Base-by-base conservation (phyloP, 192 early-diverging fungal species). In the Chytriomyces hyalinus region DNA sequence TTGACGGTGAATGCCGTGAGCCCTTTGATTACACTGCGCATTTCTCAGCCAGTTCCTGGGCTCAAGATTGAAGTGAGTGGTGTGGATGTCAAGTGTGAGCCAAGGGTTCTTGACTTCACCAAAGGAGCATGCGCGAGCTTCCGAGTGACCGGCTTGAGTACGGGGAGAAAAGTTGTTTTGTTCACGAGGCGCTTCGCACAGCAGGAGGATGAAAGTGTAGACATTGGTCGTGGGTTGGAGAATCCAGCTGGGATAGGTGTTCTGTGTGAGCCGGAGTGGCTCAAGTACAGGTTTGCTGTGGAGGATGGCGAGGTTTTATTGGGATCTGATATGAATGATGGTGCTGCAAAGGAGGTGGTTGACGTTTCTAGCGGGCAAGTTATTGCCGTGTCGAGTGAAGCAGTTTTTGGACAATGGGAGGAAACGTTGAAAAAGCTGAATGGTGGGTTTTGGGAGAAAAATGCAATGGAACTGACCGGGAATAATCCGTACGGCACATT, bases 231-330 rank as follows among this genome's bases (percentile, higher is more conserved):
- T 48, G 51, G 47, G 20, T 8, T 73, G 8, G 71, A 62, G 61
- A 10, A 13, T 44, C 71, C 71, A 20, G 71, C 71, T 9, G 71
- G 71, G 3, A n/a, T 73, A 2, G 71, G 71, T 8, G 71, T 73
- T 5, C 28, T 73, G 71, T 73, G 71, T 26, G 71, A 73, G 61
- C 71, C 71, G 26, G 61, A 28, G 71, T 73, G 71, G 71, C 17
- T 73, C 8, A 73, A 26, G 71, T 73, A 47, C 46, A 53, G 71
- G 71, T 73, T 73, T 73, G 59, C 11, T 11, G 71, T 73, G 26
- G 71, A 73, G 71, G 71, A 62, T 10, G 71, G n/a, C 9, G 60
- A 45, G 60, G 71, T n/a, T 11, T 13, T 26, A 26, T 13, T 28
- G 20, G 57, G 57, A 17, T n/a, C 57, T 4, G 57, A 60, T 5